Conservation (phyloP, 257 asterid genomes). For the Linaria vulgaris region DNA sequence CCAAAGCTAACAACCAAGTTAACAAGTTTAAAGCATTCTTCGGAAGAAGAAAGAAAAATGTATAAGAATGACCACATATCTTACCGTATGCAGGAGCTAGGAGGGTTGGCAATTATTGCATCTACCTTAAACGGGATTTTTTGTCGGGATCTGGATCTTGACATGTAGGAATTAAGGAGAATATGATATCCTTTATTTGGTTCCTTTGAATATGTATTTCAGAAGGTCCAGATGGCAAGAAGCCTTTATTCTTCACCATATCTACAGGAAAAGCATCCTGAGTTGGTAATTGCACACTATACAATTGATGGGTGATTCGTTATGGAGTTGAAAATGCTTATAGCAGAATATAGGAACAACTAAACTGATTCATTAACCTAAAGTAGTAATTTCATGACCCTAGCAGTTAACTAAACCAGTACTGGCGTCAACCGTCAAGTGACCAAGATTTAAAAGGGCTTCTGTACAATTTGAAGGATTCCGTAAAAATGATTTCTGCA, state of each 20-base stretch:
- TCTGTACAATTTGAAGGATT: too few species aligned
- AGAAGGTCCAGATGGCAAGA: conserved; percentile 91
- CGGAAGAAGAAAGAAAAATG: background rate
- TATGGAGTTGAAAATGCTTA: too few species aligned
- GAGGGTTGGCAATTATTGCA: conserved; percentile 93
- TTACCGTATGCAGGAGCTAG: conserved; percentile 88
- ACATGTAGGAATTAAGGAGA: conserved; percentile 78
- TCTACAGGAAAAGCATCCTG: conserved; percentile 40
- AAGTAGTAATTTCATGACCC: too few species aligned
- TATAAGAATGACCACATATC: conserved; percentile 3
- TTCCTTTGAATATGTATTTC: conserved; percentile 70
- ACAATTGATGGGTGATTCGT: too few species aligned
- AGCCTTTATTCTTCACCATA: conserved; percentile 92
- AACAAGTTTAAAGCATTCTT: background rate
- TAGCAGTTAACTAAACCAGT: too few species aligned
- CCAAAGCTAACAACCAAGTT: too few species aligned
- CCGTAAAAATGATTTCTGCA: too few species aligned
- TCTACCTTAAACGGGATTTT: conserved; percentile 58
- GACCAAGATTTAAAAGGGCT: too few species aligned
- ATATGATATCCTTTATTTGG: conserved; percentile 72
- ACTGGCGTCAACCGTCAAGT: too few species aligned
- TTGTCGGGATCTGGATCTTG: conserved; percentile 59
- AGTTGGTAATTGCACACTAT: too few species aligned
- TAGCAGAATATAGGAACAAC: too few species aligned
- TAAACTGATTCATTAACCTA: too few species aligned